Conservation (phyloP, 768 basidiomycete genomes). For the Paxillus ammoniavirescens region DNA sequence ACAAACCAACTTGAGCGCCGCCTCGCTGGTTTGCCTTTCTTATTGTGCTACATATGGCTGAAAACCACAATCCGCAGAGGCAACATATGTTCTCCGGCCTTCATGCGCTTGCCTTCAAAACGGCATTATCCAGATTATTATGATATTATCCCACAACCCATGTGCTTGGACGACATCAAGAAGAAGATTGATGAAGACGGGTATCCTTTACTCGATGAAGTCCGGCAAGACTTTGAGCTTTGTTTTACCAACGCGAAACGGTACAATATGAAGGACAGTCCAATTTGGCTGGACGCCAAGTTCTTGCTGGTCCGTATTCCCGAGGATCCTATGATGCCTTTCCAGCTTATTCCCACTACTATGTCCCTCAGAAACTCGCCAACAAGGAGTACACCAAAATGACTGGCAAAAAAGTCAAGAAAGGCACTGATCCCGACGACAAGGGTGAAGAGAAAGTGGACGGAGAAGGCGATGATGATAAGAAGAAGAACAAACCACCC, state of each 20-base stretch:
- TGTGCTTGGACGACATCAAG: constrained; percentile 89
- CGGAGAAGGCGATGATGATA: constrained; percentile 46
- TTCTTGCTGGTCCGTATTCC: constrained; percentile 61
- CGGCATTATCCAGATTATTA: constrained; percentile 88
- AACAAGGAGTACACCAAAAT: constrained; percentile 46
- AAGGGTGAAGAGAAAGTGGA: constrained; percentile 40
- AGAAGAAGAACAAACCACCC: constrained; percentile 51
- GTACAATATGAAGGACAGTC: constrained; percentile 79
- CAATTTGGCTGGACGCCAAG: constrained; percentile 81
- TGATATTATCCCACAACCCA: constrained; percentile 70
- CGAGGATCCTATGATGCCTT: neutral
- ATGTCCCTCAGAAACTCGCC: constrained; percentile 42
- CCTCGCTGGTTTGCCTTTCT: constrained; percentile 44
- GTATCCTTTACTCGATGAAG: constrained; percentile 64
- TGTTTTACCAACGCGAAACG: constrained; percentile 80
- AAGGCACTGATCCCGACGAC: constrained; percentile 37
- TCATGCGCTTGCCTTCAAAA: constrained; percentile 68
- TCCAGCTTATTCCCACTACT: constrained; percentile 1
- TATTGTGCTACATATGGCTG: constrained; percentile 33
- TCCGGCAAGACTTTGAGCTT: constrained; percentile 70
- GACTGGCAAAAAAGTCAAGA: constrained; percentile 41
- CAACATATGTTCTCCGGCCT: constrained; percentile 58
- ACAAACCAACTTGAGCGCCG: constrained; percentile 38
- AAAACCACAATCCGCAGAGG: constrained; percentile 48
- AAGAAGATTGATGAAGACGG: constrained; percentile 57